Evolutionary conservation across 2,329 filamentous ascomycete genomes (phyloP).

Genomic region (Venturia effusa): DNA sequence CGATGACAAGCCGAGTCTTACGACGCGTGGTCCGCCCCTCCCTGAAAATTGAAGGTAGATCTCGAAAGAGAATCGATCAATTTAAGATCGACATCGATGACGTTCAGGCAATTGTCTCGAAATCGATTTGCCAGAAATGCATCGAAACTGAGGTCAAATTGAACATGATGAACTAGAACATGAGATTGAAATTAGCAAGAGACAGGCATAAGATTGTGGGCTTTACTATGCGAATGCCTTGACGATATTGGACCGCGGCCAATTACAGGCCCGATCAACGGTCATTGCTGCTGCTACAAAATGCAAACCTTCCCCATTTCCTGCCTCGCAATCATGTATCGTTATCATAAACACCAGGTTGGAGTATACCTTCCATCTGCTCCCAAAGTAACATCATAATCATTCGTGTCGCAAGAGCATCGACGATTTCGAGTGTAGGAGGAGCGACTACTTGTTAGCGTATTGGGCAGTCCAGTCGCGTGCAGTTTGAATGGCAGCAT

Average conservation of each 20-base stretch:
- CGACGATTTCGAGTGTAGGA: neutral
- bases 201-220: neutral
- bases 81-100: neutral
- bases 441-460: conserved; percentile 39
- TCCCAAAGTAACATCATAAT: neutral
- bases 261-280: neutral
- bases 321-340: neutral
- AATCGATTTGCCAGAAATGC: neutral
- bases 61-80: neutral
- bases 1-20: too few relatives aligned
- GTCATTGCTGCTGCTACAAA: neutral
- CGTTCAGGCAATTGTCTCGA: neutral
- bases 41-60: neutral
- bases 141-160: neutral
- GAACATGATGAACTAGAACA: neutral
- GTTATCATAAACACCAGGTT: neutral
- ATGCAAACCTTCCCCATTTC: neutral
- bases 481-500: conserved; percentile 82
- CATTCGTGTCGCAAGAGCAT: neutral
- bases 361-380: neutral
- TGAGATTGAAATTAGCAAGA: neutral
- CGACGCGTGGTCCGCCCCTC: neutral
- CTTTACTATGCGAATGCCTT: neutral
- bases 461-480: conserved; percentile 85
- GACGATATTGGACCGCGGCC: neutral